Base-by-base conservation (phyloP, 805 yeast genomes). In the Ogataea methanolica region DNA sequence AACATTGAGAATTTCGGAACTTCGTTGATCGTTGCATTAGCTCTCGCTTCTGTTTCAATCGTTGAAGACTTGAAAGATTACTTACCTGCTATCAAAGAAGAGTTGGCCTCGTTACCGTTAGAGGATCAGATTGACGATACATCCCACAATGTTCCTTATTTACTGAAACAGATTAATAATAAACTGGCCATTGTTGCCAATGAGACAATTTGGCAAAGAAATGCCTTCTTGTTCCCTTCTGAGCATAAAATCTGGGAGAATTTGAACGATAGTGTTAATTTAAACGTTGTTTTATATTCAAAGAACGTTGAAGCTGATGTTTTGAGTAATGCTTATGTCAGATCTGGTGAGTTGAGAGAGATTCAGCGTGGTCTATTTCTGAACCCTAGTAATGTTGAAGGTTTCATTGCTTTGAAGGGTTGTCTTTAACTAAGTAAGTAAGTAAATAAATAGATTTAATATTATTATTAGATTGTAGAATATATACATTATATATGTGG, bases 31-130 rank as follows among this genome's bases (percentile, higher is more conserved):
- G 80, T 87, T 2, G 83, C 88, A 0, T 65, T 91, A 49, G 78
- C 89, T 1, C 70, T 92, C 38, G 97, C 96, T 5, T 90, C 95
- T 0, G 80, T 92, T 21, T 74, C 88, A 0, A 73, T 94, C 2
- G 70, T 82, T 9, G 86, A 88, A 43, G 72, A 80, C 41, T 68
- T 77, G 47, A 69, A 71, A 6, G 83, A 78, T 15, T 83, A 82
- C 48, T 71, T 85, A 44, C 61, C 74, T 36, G 80, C 76, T 1
- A 82, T 94, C 0, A 75, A 75, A 44, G 83, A 82, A 17, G 96
- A 91, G 63, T 66, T 94, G 40, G 70, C 68, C 35, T 66, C 71
- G 0, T 59, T 86, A 33, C 61, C 81, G 1, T 58, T 85, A 33
- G 52, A 59, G 0, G 79, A 74, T 19, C 41, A 57, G 11, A 67